phyloP scores from a whole-genome alignment of 495 filamentous ascomycete species.

The Neurospora intermedia region DNA sequence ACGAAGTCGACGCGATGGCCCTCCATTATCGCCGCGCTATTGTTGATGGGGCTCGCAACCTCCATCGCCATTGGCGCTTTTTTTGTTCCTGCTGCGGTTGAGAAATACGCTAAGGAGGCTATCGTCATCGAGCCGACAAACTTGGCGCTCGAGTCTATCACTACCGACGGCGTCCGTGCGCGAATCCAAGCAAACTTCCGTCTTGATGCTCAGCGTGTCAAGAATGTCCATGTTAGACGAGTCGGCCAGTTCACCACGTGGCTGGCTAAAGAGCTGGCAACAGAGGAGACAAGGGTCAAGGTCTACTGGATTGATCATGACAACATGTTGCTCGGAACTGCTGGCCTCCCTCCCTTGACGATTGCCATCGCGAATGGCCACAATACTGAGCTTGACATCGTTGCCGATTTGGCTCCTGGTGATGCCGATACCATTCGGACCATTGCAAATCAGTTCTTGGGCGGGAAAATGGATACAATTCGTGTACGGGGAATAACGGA shows the following conservation, averaged over 20 bases:
- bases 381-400: constrained; percentile 64
- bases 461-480: constrained; percentile 59
- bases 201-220: constrained; percentile 65
- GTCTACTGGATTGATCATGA: constrained; percentile 80
- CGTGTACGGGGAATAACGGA: constrained; percentile 58
- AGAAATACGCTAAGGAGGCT: constrained; percentile 78
- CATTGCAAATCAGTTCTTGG: constrained; percentile 82
- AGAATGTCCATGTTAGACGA: constrained; percentile 55
- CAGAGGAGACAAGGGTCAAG: constrained; percentile 53
- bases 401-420: constrained; percentile 63
- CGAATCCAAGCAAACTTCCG: constrained; percentile 70
- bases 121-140: constrained; percentile 67
- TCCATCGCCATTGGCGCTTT: constrained; percentile 53
- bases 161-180: constrained; percentile 59
- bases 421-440: constrained; percentile 65
- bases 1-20: constrained; percentile 32
- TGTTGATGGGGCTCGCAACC: constrained; percentile 29
- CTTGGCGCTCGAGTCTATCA: constrained; percentile 76
- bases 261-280: constrained; percentile 65
- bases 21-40: constrained; percentile 34
- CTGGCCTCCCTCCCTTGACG: constrained; percentile 58
- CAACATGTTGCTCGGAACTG: constrained; percentile 66
- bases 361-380: constrained; percentile 67
- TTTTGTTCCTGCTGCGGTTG: constrained; percentile 64
- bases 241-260: constrained; percentile 72